Evolutionary conservation across 163 green algal species (phyloP).

Genomic region (Chlorella variabilis): DNA sequence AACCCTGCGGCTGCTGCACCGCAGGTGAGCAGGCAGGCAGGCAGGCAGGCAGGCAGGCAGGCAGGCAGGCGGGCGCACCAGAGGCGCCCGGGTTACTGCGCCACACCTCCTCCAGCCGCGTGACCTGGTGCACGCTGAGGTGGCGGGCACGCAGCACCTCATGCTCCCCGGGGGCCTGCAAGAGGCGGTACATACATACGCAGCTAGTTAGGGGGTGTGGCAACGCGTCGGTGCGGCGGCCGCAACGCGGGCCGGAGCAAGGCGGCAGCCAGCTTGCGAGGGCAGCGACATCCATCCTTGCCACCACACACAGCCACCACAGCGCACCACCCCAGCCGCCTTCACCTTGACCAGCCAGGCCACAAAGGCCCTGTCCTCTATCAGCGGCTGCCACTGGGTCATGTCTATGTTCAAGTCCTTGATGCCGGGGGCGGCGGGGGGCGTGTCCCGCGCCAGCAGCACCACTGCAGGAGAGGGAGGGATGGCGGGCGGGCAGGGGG

Average conservation of each 20-base stretch:
- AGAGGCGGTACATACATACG: no score
- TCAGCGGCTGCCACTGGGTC: conserved; percentile 70
- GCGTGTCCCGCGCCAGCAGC: conserved; percentile 85
- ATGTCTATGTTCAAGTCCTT: conserved; percentile 87
- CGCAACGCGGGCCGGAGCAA: no score
- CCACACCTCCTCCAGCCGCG: conserved; percentile 92
- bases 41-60: no score
- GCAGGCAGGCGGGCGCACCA: not conserved
- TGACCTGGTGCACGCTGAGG: conserved; percentile 72
- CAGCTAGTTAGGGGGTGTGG: no score
- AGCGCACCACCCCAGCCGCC: no score
- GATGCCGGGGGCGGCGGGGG: conserved; percentile 75
- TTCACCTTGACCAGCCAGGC: conserved; percentile 88
- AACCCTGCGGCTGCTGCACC: no score
- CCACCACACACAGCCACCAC: no score
- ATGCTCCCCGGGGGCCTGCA: conserved; percentile 36
- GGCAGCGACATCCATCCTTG: not conserved
- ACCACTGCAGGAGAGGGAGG: conserved; percentile 63
- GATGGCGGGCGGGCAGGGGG: not conserved
- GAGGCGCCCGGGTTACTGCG: conserved; percentile 81
- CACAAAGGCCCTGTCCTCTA: conserved; percentile 91
- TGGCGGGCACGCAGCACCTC: conserved; percentile 80
- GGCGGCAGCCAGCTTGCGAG: no score
- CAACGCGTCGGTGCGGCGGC: no score
- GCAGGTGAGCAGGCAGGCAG: no score